phyloP scores from a whole-genome alignment of 2,329 filamentous ascomycete genomes.

The Alternaria novae-zelandiae region DNA sequence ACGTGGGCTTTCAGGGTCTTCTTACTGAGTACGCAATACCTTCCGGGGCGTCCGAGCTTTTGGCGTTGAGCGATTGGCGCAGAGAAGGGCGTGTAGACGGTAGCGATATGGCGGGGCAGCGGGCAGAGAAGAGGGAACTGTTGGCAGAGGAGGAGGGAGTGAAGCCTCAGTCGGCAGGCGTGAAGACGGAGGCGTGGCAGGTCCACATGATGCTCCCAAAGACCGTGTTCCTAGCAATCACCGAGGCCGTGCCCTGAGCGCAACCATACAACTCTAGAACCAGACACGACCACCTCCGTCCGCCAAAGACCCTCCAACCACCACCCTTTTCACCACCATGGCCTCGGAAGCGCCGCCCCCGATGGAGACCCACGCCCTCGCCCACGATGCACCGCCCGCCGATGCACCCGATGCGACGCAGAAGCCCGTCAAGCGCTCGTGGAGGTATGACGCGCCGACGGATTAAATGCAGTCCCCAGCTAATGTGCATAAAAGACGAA shows the following conservation, averaged over 20 bases:
- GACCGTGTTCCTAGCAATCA: conserved; percentile 18
- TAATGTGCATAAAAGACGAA: conserved; percentile 65
- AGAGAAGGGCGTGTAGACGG: neutral
- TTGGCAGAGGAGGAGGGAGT: conserved; percentile 2
- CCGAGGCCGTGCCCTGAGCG: conserved; percentile 13
- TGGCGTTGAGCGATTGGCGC: conserved; percentile 12
- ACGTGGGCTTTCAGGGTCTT: conserved; percentile 32
- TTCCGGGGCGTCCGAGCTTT: conserved; percentile 38
- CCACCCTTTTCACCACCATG: conserved; percentile 28
- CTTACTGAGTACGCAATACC: conserved; percentile 40
- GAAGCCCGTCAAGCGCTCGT: conserved; percentile 46
- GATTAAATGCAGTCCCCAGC: neutral
- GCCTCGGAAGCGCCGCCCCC: conserved; percentile 32
- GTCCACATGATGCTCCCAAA: conserved; percentile 19
- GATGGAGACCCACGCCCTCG: conserved; percentile 9
- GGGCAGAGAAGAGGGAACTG: neutral
- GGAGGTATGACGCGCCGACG: conserved; percentile 39
- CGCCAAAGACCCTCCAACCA: conserved; percentile 1
- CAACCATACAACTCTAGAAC: conserved; percentile 6
- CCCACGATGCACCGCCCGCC: conserved; percentile 2
- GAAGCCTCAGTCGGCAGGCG: conserved; percentile 10
- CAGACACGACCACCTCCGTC: neutral
- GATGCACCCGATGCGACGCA: conserved; percentile 30
- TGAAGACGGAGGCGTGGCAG: conserved; percentile 19
- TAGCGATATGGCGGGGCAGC: neutral